Percentiles rank a stretch among this genome's conserved stretches.
Evolutionary conservation across 1,284 basidiomycete genomes (phyloP).

Genomic region (Cutaneotrichosporon cutaneum): DNA sequence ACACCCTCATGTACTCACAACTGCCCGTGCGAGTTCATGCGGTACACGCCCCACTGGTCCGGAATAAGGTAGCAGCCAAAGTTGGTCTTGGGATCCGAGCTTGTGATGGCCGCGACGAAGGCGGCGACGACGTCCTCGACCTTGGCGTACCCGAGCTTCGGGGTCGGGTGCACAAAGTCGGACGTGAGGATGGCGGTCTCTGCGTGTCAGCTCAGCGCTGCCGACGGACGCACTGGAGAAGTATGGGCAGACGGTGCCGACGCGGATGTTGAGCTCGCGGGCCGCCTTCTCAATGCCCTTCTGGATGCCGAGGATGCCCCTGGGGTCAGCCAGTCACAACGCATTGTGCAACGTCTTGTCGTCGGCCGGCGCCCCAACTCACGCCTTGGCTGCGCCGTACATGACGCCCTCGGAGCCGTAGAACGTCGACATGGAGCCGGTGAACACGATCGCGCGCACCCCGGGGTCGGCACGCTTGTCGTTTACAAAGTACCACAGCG

Average conservation of each 20-base stretch:
- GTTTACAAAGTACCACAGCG: conserved; percentile 21
- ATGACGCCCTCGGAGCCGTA: conserved; percentile 22
- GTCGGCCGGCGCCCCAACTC: background rate
- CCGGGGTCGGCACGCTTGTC: conserved; percentile 21
- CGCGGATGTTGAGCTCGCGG: conserved; percentile 15
- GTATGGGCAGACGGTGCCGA: conserved; percentile 23
- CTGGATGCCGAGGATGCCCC: conserved; percentile 21
- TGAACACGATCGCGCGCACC: conserved; percentile 16
- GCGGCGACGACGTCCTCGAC: conserved; percentile 23
- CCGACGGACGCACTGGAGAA: conserved; percentile 19
- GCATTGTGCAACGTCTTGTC: too few relatives aligned
- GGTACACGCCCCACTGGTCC: conserved; percentile 24
- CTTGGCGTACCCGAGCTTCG: conserved; percentile 20
- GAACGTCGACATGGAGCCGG: conserved; percentile 19
- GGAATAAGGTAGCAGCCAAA: conserved; percentile 23
- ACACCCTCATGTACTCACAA: conserved; percentile 11
- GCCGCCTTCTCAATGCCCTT: conserved; percentile 17
- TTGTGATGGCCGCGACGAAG: conserved; percentile 18
- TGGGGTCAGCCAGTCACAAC: background rate
- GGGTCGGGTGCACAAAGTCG: conserved; percentile 25
- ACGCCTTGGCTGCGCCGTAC: conserved; percentile 25
- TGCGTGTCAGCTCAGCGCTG: background rate
- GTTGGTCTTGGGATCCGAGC: conserved; percentile 22
- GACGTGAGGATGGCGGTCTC: conserved; percentile 22
- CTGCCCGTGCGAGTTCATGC: conserved; percentile 19